Conservation (phyloP, 371 early-diverging fungal genomes). For the Mortierella sp. region DNA sequence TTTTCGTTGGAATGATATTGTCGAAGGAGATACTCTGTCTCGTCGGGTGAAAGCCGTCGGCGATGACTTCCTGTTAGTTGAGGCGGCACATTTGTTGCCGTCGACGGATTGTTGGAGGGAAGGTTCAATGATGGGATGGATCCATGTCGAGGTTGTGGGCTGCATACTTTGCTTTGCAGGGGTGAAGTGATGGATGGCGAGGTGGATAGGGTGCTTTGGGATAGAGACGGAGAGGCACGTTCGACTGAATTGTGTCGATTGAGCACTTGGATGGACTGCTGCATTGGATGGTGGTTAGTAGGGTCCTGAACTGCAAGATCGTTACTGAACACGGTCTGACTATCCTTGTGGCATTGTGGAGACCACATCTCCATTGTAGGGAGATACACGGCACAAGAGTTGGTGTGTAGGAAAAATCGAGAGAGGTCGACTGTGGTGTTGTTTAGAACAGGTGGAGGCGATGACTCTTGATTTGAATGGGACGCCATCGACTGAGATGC, state of each 20-base stretch:
- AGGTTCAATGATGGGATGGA: neutral
- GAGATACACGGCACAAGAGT: neutral
- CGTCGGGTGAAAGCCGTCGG: conserved; percentile 26
- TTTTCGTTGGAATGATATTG: conserved; percentile 31
- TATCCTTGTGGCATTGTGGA: neutral
- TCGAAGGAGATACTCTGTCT: conserved; percentile 32
- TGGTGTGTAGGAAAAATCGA: neutral
- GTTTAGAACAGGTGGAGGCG: neutral
- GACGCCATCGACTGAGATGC: conserved; percentile 3
- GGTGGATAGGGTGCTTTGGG: neutral
- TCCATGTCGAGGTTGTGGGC: neutral
- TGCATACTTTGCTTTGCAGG: neutral
- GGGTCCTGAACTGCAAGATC: neutral
- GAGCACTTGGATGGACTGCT: neutral
- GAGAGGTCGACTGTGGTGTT: neutral
- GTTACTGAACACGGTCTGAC: neutral
- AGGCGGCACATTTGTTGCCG: neutral
- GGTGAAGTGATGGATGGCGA: neutral
- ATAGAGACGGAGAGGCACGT: neutral
- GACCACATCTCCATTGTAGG: neutral
- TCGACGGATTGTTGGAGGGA: neutral
- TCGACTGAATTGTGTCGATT: neutral
- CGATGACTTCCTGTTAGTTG: conserved; percentile 14
- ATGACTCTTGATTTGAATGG: neutral
- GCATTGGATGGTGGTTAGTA: neutral